These are phyloP conservation scores for Inonotus obliquus DNA, from an alignment of 1,284 basidiomycete genomes.

Conservation along the genomic window DNA sequence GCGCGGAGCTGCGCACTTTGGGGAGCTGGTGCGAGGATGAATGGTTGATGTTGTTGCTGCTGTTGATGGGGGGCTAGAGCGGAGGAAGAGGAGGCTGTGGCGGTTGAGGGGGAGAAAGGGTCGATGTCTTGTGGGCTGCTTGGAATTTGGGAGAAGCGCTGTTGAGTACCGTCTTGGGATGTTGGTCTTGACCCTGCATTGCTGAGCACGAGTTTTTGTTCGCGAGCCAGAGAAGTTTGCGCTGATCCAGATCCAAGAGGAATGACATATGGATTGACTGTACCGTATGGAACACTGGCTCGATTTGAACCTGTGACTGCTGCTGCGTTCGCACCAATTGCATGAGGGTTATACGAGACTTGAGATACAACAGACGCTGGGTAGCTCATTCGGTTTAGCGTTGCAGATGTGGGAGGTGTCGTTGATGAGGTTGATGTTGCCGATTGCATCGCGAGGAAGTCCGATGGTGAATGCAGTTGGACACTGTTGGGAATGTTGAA, in stretches of 20 bases:
- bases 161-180: not conserved
- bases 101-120: slow-evolving; percentile 1
- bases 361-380: not conserved
- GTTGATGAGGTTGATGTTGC: no score
- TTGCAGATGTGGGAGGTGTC: no score
- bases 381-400: not conserved
- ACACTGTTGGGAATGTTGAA: not conserved
- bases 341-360: slow-evolving; percentile 7
- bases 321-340: slow-evolving; percentile 2
- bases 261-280: slow-evolving; percentile 4
- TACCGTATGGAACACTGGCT: not conserved
- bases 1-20: not conserved
- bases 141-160: not conserved
- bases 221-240: not conserved
- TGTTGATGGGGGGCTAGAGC: not conserved
- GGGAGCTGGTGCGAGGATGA: slow-evolving; percentile 5
- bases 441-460: not conserved
- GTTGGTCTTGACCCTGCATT: not conserved
- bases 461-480: not conserved
- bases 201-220: not conserved
- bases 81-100: not conserved
- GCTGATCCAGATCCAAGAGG: not conserved
- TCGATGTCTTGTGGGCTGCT: slow-evolving; percentile 5
- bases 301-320: not conserved
- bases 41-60: not conserved